Evolutionary conservation across 2,329 filamentous ascomycete genomes (phyloP), one percentile per base, ranked within the genome.

Genomic region (Phyllosticta paracitricarpa): DNA sequence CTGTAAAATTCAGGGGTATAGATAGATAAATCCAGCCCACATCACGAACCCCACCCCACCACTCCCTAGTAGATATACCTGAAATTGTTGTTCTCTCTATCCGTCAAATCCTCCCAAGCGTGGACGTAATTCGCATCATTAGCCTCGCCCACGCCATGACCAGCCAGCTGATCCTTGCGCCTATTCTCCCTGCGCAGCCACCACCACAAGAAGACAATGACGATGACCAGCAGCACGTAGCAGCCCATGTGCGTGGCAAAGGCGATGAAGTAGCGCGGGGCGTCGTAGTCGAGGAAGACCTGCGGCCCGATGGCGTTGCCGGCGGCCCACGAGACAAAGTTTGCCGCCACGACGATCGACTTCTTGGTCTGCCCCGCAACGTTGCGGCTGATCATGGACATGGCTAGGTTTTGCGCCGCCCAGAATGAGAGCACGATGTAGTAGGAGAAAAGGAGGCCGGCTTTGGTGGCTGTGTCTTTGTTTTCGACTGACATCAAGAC

Each of bases 391-490:
- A 89, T 79, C 77, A 90, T 81, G 14, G 84, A 86, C 66, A 90
- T 79, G 7, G 81, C 78, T 12, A 89, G 76, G 1, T 84, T 87
- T 67, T 88, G 83, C 0, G 86, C 87, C 0, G 87, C 85, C 87
- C 87, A 91, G 80, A 91, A 91, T 4, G 85, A 89, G 19, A 90
- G 79, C 0, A 84, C 86, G 64, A 91, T 86, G 75, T 91, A 91
- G 78, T 91, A 91, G 68, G 80, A 82, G 68, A 91, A 82, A 14
- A 91, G 75, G 0, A 91, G 79, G 5, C 88, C 88, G 28, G 86
- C 79, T 72, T 87, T 81, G 48, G 83, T 84, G 8, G 80, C 72
- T 40, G 78, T 77, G 53, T 77, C 82, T 6, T 79, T 77, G 65
- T 86, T 85, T 24, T 81, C 72, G 7, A 91, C 80, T 0, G 84